Base-by-base conservation (phyloP, 805 yeast genomes). In the Nakazawaea laoshanensis region DNA sequence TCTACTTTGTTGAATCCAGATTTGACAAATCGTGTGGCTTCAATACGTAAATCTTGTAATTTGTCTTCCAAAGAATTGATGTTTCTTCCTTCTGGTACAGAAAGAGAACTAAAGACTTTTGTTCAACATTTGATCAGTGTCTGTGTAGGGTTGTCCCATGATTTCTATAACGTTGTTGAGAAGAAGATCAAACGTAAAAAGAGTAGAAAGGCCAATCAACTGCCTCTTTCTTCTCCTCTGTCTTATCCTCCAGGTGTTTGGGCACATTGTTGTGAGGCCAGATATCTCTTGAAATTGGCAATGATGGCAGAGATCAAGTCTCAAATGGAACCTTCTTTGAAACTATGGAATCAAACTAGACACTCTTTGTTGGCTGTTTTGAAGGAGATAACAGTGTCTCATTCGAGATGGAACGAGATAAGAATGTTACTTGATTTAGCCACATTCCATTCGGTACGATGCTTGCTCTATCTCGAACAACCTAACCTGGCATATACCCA, bases 361-460 rank as follows among this genome's bases (percentile, higher is more conserved):
- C 77, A 73, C 35, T 55, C 66, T 23, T 40, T 74, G 21, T 47
- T 70, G 2, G 61, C 60, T 27, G 42, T 63, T 11, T 52, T 67
- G 18, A 61, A 53, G 25, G 35, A 48, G 5, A 41, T 52, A 2
- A 38, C 47, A 0, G 25, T 44, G 0, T 47, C 50, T 18, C 36
- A 41, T 4, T 39, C 44, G 8, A 26, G 45, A 4, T 71, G 77
- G 75, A 39, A 42, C 3, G 63, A 70, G 25, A 51, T 67, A 23
- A 49, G 84, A 27, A 46, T 48, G 7, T 51, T 80, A 29, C 49
- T 81, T 5, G 94, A 85, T 46, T 49, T 73, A 4, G 46, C 71
- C 5, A 77, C 80, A 0, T 61, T 79, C 32, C 82, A 79, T 43
- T 74, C 83, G 7, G 70, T 72, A 6, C 65, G 81, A 40, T 59